A percentile compares a stretch with the other conserved stretches of the same genome.
Conservation (phyloP, 768 basidiomycete genomes). For the Leccinum imitatum region DNA sequence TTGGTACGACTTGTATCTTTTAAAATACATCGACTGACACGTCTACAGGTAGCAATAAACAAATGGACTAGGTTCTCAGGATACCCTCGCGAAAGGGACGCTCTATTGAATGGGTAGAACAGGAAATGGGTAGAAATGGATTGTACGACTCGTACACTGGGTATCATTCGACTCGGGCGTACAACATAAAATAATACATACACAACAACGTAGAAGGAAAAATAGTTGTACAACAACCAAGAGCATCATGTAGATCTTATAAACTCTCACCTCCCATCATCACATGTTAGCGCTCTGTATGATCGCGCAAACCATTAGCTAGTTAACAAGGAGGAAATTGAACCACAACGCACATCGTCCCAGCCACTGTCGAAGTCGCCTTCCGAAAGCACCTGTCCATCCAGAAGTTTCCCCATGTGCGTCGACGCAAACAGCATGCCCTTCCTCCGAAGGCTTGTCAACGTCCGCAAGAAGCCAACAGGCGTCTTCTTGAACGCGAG, state of each 20-base stretch:
- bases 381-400: neutral
- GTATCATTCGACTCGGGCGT: neutral
- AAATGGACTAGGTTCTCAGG: too few species aligned
- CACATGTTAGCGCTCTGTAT: neutral
- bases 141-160: too few species aligned
- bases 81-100: too few species aligned
- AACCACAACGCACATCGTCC: conserved; percentile 3
- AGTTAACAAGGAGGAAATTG: neutral
- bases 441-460: neutral
- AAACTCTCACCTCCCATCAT: neutral
- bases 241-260: neutral
- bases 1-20: too few species aligned
- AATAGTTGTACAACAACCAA: neutral
- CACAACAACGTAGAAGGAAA: neutral
- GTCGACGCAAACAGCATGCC: neutral
- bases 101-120: too few species aligned
- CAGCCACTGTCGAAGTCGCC: conserved; percentile 1
- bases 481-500: conserved; percentile 35
- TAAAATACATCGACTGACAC: too few species aligned
- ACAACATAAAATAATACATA: neutral
- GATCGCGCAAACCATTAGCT: neutral
- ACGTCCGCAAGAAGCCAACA: neutral
- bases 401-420: neutral
- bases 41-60: too few species aligned
- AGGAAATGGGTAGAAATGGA: too few species aligned